Evolutionary conservation across 2,329 filamentous ascomycete genomes (phyloP).

Genomic region (Colletotrichum lupini): DNA sequence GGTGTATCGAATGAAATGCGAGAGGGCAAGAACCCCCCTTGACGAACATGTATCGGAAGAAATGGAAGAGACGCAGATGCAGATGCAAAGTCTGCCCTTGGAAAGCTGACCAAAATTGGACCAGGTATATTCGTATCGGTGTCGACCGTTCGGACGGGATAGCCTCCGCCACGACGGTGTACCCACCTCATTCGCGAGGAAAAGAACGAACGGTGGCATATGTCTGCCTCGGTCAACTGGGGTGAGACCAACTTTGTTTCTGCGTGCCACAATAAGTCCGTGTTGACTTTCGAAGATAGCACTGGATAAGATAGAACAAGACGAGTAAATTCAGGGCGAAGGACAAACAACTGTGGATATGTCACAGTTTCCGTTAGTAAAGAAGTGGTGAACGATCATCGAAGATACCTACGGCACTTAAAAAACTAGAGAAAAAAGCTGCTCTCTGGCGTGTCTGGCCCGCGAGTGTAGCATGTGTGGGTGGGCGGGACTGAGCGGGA

Average conservation of each 20-base stretch:
- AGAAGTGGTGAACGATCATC: too few species aligned
- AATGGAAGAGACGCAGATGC: constrained; percentile 14
- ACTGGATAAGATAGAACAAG: not conserved
- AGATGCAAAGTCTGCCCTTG: constrained; percentile 12
- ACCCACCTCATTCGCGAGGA: not conserved
- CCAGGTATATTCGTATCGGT: not conserved
- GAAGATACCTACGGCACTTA: too few species aligned
- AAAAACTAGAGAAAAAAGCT: not conserved
- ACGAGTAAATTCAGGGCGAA: not conserved
- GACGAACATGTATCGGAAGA: not conserved
- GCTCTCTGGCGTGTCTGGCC: not conserved
- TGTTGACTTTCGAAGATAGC: not conserved
- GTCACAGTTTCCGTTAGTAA: too few species aligned
- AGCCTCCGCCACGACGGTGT: not conserved
- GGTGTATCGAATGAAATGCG: not conserved
- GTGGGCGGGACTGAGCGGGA: constrained; percentile 7
- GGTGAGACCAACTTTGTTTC: not conserved
- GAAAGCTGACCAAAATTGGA: not conserved
- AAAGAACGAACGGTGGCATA: not conserved
- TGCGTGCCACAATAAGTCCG: not conserved
- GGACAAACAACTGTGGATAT: too few species aligned
- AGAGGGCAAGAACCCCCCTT: not conserved
- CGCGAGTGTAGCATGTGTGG: not conserved
- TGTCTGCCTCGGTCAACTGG: not conserved
- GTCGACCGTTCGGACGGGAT: not conserved